Evolutionary conservation across 495 filamentous ascomycete genomes (phyloP).

Genomic region (Pyrenula aspistea): DNA sequence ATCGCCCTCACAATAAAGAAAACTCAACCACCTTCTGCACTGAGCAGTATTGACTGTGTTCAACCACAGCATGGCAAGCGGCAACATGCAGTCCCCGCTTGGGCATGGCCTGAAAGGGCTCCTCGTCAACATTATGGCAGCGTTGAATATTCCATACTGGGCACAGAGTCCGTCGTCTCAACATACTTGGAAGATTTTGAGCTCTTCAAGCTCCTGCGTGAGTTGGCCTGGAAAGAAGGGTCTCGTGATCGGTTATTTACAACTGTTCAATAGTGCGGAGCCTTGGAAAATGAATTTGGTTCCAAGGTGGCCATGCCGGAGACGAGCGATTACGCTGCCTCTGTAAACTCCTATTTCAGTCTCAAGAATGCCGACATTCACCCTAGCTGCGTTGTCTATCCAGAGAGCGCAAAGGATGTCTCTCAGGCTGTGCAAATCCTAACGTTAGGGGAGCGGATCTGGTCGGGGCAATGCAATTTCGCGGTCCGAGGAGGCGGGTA

Average conservation of each 20-base stretch:
- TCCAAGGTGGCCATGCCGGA: slow-evolving; percentile 11
- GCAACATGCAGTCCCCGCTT: neutral
- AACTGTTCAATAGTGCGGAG: neutral
- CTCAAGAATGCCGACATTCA: slow-evolving; percentile 23
- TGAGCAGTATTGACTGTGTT: too few species aligned
- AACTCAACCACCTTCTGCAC: too few species aligned
- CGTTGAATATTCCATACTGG: neutral
- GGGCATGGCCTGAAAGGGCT: neutral
- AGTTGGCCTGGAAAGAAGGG: too few species aligned
- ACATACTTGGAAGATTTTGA: neutral
- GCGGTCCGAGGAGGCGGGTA: neutral
- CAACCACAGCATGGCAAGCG: neutral
- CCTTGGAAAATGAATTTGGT: neutral
- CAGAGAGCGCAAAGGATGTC: slow-evolving; percentile 1
- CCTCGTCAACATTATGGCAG: neutral
- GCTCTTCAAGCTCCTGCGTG: neutral
- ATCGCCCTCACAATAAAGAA: too few species aligned
- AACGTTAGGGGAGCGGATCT: neutral
- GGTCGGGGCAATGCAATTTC: neutral
- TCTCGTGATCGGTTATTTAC: neutral
- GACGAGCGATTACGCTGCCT: slow-evolving; percentile 8
- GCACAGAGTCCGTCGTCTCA: neutral
- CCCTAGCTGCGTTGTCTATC: slow-evolving; percentile 16
- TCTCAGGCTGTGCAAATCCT: slow-evolving; percentile 12
- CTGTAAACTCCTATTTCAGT: slow-evolving; percentile 33